Conservation (phyloP, 108 stramenopile species). For the Aurantiochytrium sp. region DNA sequence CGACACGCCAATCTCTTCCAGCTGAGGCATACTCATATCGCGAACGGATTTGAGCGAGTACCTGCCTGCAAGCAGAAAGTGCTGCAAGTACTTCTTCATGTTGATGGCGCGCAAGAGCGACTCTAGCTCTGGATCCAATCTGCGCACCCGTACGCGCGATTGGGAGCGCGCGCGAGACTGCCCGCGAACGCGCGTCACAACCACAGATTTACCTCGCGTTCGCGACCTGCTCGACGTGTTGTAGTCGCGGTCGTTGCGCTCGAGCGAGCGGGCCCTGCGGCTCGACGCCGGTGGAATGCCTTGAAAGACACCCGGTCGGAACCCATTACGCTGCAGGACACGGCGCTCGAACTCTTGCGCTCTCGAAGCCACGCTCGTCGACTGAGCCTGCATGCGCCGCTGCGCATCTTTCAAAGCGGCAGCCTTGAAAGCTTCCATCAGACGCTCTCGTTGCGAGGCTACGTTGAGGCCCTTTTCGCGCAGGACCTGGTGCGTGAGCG, state of each 20-base stretch:
- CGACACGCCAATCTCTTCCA: not conserved
- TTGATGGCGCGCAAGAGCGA: not conserved
- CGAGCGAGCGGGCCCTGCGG: too few species aligned
- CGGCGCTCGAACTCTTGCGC: not conserved
- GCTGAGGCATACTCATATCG: not conserved
- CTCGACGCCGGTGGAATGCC: not conserved
- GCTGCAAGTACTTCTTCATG: not conserved
- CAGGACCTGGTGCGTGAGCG: not conserved
- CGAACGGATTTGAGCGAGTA: not conserved
- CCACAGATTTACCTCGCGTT: not conserved
- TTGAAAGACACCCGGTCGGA: not conserved
- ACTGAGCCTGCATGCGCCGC: not conserved
- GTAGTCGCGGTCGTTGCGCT: too few species aligned
- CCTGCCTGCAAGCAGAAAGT: not conserved
- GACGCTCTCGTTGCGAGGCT: not conserved
- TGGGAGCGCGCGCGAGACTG: not conserved
- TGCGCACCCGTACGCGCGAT: not conserved
- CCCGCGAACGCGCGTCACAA: not conserved
- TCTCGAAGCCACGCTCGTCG: not conserved
- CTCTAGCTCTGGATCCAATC: not conserved
- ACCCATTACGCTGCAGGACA: not conserved
- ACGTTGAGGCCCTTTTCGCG: not conserved
- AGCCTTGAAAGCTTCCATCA: not conserved
- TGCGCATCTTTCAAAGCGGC: not conserved
- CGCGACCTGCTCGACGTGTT: not conserved